Evolutionary conservation across 2,329 filamentous ascomycete genomes (phyloP).

Genomic region (Aureobasidium lini): DNA sequence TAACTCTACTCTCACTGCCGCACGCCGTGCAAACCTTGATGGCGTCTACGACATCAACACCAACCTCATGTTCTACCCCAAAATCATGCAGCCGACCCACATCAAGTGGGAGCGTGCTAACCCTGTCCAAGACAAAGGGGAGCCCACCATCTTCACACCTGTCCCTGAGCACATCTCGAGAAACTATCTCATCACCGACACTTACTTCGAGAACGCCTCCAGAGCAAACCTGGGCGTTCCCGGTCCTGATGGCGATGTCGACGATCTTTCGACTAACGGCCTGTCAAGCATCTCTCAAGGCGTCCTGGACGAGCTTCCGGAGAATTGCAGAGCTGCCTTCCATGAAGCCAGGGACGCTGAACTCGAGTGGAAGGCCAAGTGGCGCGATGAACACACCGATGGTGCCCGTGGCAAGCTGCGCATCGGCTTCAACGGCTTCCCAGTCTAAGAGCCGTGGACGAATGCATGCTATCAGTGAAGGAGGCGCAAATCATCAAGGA

Average conservation of each 20-base stretch:
- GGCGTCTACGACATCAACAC: conserved; percentile 94
- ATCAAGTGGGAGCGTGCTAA: conserved; percentile 70
- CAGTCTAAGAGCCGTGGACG: conserved; percentile 30
- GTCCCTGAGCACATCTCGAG: conserved; percentile 52
- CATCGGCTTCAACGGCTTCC: conserved; percentile 43
- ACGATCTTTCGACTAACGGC: conserved; percentile 47
- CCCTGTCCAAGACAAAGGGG: conserved; percentile 22
- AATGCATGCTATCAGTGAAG: neutral
- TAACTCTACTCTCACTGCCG: conserved; percentile 65
- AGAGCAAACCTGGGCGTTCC: conserved; percentile 52
- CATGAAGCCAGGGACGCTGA: conserved; percentile 59
- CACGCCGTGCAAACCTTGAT: conserved; percentile 60
- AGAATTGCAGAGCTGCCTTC: conserved; percentile 66
- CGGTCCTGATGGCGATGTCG: conserved; percentile 47
- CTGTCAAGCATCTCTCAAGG: conserved; percentile 59
- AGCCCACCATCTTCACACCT: conserved; percentile 38
- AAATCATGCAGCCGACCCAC: conserved; percentile 81
- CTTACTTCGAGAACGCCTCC: conserved; percentile 50
- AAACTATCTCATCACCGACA: conserved; percentile 57
- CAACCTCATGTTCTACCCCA: conserved; percentile 81
- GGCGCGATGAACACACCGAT: conserved; percentile 61
- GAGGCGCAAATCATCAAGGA: neutral
- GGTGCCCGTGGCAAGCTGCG: conserved; percentile 39
- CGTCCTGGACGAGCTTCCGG: conserved; percentile 57
- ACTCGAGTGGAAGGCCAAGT: conserved; percentile 63